Evolutionary conservation across 768 basidiomycete species (phyloP).

Genomic region (Suillus luteus): DNA sequence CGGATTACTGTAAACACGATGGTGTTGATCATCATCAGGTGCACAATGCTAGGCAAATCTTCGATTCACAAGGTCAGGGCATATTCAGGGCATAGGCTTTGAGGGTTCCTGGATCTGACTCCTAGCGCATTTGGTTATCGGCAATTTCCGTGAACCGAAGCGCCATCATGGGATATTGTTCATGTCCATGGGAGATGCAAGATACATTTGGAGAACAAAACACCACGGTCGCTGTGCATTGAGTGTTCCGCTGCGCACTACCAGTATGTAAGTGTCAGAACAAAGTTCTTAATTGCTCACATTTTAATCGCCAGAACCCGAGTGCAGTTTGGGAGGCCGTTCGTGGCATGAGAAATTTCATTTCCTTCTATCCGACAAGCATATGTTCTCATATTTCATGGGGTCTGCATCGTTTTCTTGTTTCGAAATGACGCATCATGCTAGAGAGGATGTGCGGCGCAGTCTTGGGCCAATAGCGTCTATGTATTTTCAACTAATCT

Average conservation of each 20-base stretch:
- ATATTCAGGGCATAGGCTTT: slow-evolving; percentile 5
- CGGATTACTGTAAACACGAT: slow-evolving; percentile 15
- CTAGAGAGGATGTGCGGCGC: slow-evolving; percentile 8
- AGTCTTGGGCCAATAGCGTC: slow-evolving; percentile 13
- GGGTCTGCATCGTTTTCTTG: neutral
- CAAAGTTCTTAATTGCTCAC: slow-evolving; percentile 9
- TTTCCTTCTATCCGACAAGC: neutral
- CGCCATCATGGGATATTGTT: slow-evolving; percentile 14
- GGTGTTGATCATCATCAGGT: slow-evolving; percentile 6
- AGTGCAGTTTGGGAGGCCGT: slow-evolving; percentile 10
- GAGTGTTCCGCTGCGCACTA: slow-evolving; percentile 21
- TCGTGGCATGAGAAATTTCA: slow-evolving; percentile 28
- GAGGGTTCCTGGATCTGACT: slow-evolving; percentile 4
- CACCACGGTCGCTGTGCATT: slow-evolving; percentile 18
- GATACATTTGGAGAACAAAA: slow-evolving; percentile 19
- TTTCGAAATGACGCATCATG: neutral
- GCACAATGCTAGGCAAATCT: slow-evolving; percentile 9
- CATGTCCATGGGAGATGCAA: slow-evolving; percentile 19
- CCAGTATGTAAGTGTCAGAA: slow-evolving; percentile 13
- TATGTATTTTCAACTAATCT: slow-evolving; percentile 11
- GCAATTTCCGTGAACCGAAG: slow-evolving; percentile 10
- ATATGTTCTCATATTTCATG: neutral
- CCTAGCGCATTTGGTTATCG: slow-evolving; percentile 11
- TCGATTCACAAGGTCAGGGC: slow-evolving; percentile 17
- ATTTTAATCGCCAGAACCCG: slow-evolving; percentile 10